Conservation (phyloP, 768 basidiomycete genomes). For the Amanita rubescens region DNA sequence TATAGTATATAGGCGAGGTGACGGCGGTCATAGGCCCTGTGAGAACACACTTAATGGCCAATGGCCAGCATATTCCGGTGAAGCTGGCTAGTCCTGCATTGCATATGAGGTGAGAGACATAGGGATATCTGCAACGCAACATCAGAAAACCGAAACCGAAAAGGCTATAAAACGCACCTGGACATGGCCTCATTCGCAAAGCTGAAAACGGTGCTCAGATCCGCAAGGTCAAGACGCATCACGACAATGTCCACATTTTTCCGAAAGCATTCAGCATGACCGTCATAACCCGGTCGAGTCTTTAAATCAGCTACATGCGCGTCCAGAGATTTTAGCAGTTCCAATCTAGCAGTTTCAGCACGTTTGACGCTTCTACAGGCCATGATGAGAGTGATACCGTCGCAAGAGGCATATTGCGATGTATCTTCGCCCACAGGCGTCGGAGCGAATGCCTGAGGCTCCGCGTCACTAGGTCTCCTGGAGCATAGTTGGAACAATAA, state of each 20-base stretch:
- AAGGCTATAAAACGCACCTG: constrained; percentile 35
- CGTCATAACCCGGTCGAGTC: constrained; percentile 32
- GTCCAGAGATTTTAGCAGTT: constrained; percentile 50
- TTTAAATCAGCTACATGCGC: constrained; percentile 36
- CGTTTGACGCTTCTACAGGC: constrained; percentile 66
- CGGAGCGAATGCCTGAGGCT: constrained; percentile 35
- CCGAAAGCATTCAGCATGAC: constrained; percentile 50
- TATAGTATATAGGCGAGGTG: constrained; percentile 47
- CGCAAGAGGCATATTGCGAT: constrained; percentile 22
- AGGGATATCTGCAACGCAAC: constrained; percentile 49
- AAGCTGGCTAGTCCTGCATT: constrained; percentile 74
- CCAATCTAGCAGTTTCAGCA: constrained; percentile 53
- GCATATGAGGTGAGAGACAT: constrained; percentile 73
- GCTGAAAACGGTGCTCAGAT: constrained; percentile 48
- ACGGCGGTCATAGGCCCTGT: constrained; percentile 37
- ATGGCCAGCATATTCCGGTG: constrained; percentile 41
- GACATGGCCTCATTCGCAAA: constrained; percentile 49
- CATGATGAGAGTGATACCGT: constrained; percentile 67
- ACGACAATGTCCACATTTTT: constrained; percentile 54
- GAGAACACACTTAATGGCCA: constrained; percentile 40
- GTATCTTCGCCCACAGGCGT: constrained; percentile 14
- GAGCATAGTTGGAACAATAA: constrained; percentile 63
- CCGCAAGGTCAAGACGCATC: constrained; percentile 57
- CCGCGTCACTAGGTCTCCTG: constrained; percentile 40
- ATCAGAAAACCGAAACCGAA: neutral